Percentiles rank a stretch among this genome's conserved stretches.
Conservation (phyloP, 768 basidiomycete genomes). For the Auriculariales sp. region DNA sequence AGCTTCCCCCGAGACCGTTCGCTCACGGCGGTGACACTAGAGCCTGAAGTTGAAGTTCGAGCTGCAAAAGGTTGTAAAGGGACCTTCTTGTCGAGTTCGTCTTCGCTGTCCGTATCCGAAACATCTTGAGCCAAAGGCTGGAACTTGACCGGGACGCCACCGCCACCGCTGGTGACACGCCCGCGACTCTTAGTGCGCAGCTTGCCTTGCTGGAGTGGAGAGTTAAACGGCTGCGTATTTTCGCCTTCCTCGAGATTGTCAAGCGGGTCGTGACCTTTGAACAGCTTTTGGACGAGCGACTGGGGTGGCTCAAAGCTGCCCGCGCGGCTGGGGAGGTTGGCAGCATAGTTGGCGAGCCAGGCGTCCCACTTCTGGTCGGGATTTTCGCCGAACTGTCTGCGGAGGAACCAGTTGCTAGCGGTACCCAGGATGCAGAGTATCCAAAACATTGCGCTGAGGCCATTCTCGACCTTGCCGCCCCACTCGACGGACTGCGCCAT, state of each 20-base stretch:
- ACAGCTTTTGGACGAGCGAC: slow-evolving; percentile 38
- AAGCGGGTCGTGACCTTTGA: slow-evolving; percentile 14
- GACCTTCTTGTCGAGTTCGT: slow-evolving; percentile 1
- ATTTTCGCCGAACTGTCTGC: slow-evolving; percentile 42
- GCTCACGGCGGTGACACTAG: slow-evolving; percentile 2
- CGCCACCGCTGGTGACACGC: slow-evolving; percentile 2
- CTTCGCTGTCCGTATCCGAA: slow-evolving; percentile 4
- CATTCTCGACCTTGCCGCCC: slow-evolving; percentile 43
- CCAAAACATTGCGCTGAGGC: slow-evolving; percentile 41
- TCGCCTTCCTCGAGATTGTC: slow-evolving; percentile 16
- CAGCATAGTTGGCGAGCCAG: slow-evolving; percentile 44
- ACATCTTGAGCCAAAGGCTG: slow-evolving; percentile 6
- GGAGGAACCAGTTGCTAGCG: slow-evolving; percentile 39
- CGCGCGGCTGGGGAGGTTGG: slow-evolving; percentile 39
- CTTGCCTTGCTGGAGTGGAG: slow-evolving; percentile 10
- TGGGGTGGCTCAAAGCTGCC: slow-evolving; percentile 41
- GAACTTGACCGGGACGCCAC: slow-evolving; percentile 4
- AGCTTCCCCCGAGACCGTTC: slow-evolving; percentile 10
- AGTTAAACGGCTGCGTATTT: slow-evolving; percentile 9
- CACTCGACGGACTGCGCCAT: slow-evolving; percentile 28
- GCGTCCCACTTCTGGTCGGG: slow-evolving; percentile 65
- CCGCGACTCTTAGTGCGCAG: slow-evolving; percentile 1
- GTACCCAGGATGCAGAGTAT: slow-evolving; percentile 35
- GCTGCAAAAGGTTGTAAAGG: neutral
- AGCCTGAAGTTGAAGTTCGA: neutral